A percentile compares a stretch with the other conserved stretches of the same genome.
phyloP scores from a whole-genome alignment of 2,329 filamentous ascomycete genomes.

The Exophiala mesophila region DNA sequence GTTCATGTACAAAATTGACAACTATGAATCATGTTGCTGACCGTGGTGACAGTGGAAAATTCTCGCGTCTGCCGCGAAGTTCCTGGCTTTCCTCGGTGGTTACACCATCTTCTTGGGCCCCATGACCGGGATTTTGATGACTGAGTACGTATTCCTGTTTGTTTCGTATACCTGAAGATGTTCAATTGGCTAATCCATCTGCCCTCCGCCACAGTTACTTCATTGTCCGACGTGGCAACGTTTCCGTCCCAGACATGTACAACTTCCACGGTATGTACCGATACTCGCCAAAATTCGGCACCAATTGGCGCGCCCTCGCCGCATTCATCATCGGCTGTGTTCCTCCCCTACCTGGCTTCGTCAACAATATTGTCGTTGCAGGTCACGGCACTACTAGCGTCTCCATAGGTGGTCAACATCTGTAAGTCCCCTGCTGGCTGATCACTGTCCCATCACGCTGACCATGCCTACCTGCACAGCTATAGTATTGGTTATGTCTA shows the following conservation, averaged over 20 bases:
- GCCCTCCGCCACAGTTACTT: conserved; percentile 11
- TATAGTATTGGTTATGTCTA: conserved; percentile 23
- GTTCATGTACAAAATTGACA: no score
- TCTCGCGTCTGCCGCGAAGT: conserved; percentile 52
- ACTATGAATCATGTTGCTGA: no score
- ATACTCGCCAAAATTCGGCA: conserved; percentile 19
- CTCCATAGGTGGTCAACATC: conserved; percentile 19
- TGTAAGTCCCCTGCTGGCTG: conserved; percentile 10
- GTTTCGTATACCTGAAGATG: not conserved
- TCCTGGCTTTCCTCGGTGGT: conserved; percentile 62
- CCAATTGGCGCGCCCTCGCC: conserved; percentile 44
- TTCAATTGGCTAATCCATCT: conserved; percentile 3
- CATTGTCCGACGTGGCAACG: conserved; percentile 20
- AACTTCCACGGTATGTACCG: conserved; percentile 25
- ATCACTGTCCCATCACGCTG: conserved; percentile 3
- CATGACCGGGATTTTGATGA: conserved; percentile 55
- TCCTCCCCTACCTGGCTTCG: conserved; percentile 42
- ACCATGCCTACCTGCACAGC: conserved; percentile 4
- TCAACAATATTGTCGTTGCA: conserved; percentile 21
- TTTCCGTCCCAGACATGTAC: conserved; percentile 24
- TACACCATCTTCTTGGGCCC: conserved; percentile 63
- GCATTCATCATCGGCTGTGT: conserved; percentile 24
- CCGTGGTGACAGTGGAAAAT: conserved; percentile 52
- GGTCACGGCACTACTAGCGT: conserved; percentile 17
- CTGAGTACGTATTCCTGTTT: conserved; percentile 14